Evolutionary conservation across 2,329 filamentous ascomycete genomes (phyloP).

Genomic region (Cryphonectria radicalis): DNA sequence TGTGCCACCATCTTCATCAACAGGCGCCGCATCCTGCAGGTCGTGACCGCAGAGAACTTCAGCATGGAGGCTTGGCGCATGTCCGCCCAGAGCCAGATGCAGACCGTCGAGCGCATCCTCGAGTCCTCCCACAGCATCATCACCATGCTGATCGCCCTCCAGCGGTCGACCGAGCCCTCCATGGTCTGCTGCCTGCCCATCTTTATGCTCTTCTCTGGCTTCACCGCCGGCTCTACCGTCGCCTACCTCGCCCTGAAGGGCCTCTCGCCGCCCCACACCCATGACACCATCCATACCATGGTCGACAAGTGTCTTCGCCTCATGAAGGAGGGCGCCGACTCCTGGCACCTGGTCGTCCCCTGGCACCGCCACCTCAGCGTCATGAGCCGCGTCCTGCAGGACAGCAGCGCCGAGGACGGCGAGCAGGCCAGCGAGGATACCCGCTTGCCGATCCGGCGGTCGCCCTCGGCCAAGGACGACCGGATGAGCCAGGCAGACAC

Average conservation of each 20-base stretch:
- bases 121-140: constrained; percentile 64
- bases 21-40: constrained; percentile 61
- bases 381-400: constrained; percentile 64
- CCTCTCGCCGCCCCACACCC: constrained; percentile 58
- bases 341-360: constrained; percentile 62
- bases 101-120: constrained; percentile 61
- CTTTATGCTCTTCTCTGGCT: constrained; percentile 66
- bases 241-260: constrained; percentile 67
- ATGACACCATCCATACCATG: constrained; percentile 60
- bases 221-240: constrained; percentile 64
- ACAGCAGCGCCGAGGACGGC: constrained; percentile 48
- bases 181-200: constrained; percentile 64
- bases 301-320: constrained; percentile 63
- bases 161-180: constrained; percentile 61
- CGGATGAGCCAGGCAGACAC: constrained; percentile 58
- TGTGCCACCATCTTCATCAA: constrained; percentile 66
- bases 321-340: constrained; percentile 62
- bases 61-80: constrained; percentile 58
- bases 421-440: constrained; percentile 41
- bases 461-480: constrained; percentile 58
- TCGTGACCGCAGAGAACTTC: constrained; percentile 58
- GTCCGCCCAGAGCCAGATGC: constrained; percentile 51
- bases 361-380: constrained; percentile 65
- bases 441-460: constrained; percentile 38
- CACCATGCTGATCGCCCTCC: constrained; percentile 58